phyloP scores from a whole-genome alignment of 2,329 filamentous ascomycete genomes.

The Penicillium vulpinum region DNA sequence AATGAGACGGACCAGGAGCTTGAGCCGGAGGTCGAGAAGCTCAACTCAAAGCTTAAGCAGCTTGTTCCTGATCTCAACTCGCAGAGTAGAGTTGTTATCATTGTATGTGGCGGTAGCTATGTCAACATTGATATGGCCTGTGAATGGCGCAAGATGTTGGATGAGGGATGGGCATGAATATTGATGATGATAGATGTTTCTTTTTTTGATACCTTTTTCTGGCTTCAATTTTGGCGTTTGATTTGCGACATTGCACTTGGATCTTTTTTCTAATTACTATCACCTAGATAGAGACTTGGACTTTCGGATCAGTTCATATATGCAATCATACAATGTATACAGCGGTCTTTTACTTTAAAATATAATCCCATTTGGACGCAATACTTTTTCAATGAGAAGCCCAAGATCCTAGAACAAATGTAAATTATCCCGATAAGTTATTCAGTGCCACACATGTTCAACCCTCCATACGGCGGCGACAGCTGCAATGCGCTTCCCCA shows the following conservation, averaged over 20 bases:
- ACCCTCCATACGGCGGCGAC: neutral
- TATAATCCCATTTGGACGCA: neutral
- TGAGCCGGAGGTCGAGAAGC: slow-evolving; percentile 16
- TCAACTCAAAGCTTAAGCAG: slow-evolving; percentile 55
- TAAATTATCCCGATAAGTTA: neutral
- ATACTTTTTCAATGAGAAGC: neutral
- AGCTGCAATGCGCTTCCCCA: neutral
- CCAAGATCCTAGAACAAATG: neutral
- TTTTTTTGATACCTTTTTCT: slow-evolving; percentile 9
- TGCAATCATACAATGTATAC: neutral
- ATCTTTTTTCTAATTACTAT: neutral
- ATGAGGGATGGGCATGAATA: slow-evolving; percentile 39
- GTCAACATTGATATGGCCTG: slow-evolving; percentile 63
- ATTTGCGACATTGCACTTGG: slow-evolving; percentile 1
- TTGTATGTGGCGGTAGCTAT: slow-evolving; percentile 79
- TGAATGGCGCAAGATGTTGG: slow-evolving; percentile 54
- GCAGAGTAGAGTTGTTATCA: slow-evolving; percentile 72
- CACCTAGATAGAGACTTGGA: neutral
- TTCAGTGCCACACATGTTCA: neutral
- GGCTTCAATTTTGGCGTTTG: slow-evolving; percentile 3
- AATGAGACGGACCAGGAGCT: slow-evolving; percentile 27
- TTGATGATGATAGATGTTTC: slow-evolving; percentile 4
- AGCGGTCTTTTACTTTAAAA: neutral
- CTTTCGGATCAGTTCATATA: neutral
- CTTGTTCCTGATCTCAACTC: slow-evolving; percentile 64